phyloP scores from a whole-genome alignment of 2,329 filamentous ascomycete genomes.

The Apiospora arundinis region DNA sequence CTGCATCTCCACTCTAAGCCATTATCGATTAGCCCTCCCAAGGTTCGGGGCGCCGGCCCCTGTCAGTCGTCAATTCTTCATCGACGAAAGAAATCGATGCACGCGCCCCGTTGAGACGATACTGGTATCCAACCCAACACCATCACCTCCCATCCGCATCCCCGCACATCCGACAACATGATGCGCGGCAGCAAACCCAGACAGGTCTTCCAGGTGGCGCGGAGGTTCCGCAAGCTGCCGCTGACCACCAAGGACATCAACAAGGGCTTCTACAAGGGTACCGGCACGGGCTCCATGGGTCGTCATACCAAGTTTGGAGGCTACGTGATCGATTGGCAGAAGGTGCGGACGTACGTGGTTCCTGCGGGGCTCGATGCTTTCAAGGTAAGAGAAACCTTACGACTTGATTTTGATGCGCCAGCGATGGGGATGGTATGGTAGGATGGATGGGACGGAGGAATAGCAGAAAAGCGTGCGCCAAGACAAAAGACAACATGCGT shows the following conservation, averaged over 20 bases:
- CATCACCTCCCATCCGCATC: neutral
- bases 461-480: neutral
- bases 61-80: conserved; percentile 13
- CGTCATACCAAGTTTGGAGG: conserved; percentile 82
- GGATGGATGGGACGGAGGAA: too few species aligned
- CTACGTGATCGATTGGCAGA: conserved; percentile 83
- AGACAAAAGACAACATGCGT: neutral
- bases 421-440: too few species aligned
- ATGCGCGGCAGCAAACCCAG: conserved; percentile 53
- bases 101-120: neutral
- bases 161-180: conserved; percentile 7
- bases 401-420: too few species aligned
- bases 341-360: conserved; percentile 90
- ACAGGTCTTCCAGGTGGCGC: conserved; percentile 58
- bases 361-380: conserved; percentile 73
- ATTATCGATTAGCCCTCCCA: conserved; percentile 12
- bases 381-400: conserved; percentile 60
- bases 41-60: neutral
- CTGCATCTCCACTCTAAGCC: neutral
- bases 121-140: neutral
- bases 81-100: neutral
- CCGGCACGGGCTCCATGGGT: conserved; percentile 86
- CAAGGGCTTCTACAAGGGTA: conserved; percentile 98
- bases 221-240: conserved; percentile 74
- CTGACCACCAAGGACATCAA: conserved; percentile 93